Percentiles rank a stretch among this genome's conserved stretches.
Evolutionary conservation across 768 basidiomycete species (phyloP).

Genomic region (Cystobasidium onofrii): DNA sequence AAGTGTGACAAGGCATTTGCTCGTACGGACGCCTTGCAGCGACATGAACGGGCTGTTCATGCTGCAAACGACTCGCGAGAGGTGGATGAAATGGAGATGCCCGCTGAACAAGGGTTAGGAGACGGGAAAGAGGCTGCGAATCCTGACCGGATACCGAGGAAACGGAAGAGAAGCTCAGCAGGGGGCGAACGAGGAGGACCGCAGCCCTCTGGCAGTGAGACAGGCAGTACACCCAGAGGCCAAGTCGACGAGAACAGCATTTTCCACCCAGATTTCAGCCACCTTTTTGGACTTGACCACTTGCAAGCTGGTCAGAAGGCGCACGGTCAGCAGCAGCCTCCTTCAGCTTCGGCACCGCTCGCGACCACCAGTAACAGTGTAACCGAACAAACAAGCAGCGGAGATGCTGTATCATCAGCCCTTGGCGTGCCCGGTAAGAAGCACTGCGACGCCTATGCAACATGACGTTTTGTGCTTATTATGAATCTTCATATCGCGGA

Average conservation of each 20-base stretch:
- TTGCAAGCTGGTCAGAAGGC: background rate
- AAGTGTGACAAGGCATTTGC: constrained; percentile 14
- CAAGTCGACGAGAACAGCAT: background rate
- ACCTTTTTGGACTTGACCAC: background rate
- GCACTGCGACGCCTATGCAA: background rate
- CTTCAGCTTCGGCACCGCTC: background rate
- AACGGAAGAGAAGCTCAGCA: background rate
- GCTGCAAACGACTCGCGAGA: background rate
- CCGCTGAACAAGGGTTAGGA: background rate
- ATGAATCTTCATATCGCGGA: no score
- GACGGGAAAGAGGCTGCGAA: background rate
- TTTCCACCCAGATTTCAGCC: background rate
- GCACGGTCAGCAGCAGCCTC: background rate
- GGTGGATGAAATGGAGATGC: background rate
- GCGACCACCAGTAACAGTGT: background rate
- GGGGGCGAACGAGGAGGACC: background rate
- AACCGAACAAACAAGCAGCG: background rate
- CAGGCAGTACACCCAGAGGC: background rate
- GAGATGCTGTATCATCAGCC: background rate
- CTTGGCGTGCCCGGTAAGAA: background rate
- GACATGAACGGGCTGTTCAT: constrained; percentile 8
- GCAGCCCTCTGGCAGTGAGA: background rate
- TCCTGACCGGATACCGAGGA: background rate
- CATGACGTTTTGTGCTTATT: no score
- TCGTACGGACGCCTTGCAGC: constrained; percentile 6